phyloP scores from a whole-genome alignment of 2,329 filamentous ascomycete genomes.

The Alternaria brassicae region DNA sequence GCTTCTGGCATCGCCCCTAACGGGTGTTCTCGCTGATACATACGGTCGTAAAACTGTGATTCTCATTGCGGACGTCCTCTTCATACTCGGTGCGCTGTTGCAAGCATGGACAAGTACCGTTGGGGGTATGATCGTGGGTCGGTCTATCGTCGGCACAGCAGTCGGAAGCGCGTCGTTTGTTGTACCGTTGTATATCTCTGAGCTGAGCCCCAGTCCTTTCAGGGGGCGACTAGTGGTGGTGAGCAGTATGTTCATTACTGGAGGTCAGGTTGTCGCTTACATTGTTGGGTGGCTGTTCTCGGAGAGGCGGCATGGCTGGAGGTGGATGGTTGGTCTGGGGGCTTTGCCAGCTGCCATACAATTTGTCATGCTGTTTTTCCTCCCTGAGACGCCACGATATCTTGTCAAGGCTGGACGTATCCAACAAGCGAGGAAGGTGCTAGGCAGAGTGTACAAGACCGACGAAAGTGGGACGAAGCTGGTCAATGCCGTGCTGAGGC shows the following conservation, averaged over 20 bases:
- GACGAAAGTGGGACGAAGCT: constrained; percentile 46
- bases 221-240: constrained; percentile 83
- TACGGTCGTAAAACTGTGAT: constrained; percentile 86
- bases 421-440: constrained; percentile 69
- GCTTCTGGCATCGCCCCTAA: constrained; percentile 62
- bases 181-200: constrained; percentile 79
- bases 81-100: constrained; percentile 69
- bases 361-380: constrained; percentile 68
- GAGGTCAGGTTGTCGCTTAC: constrained; percentile 90
- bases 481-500: constrained; percentile 67
- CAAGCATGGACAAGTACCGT: constrained; percentile 69
- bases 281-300: constrained; percentile 79
- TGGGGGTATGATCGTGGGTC: constrained; percentile 69
- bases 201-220: constrained; percentile 78
- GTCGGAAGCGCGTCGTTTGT: constrained; percentile 82
- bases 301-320: constrained; percentile 68
- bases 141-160: constrained; percentile 73
- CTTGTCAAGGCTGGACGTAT: constrained; percentile 71
- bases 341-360: constrained; percentile 78
- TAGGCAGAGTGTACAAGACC: constrained; percentile 68
- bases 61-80: constrained; percentile 68
- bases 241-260: constrained; percentile 81
- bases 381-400: constrained; percentile 92
- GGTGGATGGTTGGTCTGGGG: constrained; percentile 90
- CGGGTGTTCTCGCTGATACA: constrained; percentile 68